Evolutionary conservation across 768 basidiomycete genomes (phyloP).

Genomic region (Panaeolus cyanescens): DNA sequence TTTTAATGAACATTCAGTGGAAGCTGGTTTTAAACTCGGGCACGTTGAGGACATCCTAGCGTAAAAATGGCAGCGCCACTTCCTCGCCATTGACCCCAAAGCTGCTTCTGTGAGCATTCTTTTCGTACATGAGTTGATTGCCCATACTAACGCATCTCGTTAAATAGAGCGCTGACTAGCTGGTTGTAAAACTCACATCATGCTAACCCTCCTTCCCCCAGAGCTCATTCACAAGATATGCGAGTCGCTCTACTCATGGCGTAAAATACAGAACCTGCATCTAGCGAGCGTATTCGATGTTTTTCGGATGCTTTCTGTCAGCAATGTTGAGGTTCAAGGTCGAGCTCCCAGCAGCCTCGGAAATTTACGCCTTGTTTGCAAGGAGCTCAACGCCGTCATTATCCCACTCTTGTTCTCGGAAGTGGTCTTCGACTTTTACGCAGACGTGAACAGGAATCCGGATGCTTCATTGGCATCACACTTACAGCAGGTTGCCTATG

Average conservation of each 20-base stretch:
- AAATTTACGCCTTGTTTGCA: neutral
- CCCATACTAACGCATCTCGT: neutral
- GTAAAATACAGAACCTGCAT: neutral
- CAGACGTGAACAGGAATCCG: neutral
- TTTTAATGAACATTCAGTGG: neutral
- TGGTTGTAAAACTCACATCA: neutral
- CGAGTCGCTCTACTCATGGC: neutral
- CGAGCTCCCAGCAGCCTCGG: neutral
- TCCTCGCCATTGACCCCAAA: neutral
- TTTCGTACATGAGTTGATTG: neutral
- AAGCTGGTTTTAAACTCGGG: neutral
- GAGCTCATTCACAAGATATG: neutral
- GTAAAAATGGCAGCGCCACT: neutral
- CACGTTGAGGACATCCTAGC: neutral
- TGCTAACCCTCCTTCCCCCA: neutral
- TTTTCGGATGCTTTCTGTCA: neutral
- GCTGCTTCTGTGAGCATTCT: neutral
- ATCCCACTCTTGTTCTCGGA: neutral
- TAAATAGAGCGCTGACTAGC: neutral
- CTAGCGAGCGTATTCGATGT: neutral
- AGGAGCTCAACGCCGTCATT: neutral
- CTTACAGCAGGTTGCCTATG: neutral
- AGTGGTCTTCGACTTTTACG: neutral
- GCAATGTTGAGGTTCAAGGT: neutral
- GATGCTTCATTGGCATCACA: neutral